A percentile compares a stretch with the other conserved stretches of the same genome.
Evolutionary conservation across 805 yeast species (phyloP).

Genomic region (Zygoascus bituminiphila): DNA sequence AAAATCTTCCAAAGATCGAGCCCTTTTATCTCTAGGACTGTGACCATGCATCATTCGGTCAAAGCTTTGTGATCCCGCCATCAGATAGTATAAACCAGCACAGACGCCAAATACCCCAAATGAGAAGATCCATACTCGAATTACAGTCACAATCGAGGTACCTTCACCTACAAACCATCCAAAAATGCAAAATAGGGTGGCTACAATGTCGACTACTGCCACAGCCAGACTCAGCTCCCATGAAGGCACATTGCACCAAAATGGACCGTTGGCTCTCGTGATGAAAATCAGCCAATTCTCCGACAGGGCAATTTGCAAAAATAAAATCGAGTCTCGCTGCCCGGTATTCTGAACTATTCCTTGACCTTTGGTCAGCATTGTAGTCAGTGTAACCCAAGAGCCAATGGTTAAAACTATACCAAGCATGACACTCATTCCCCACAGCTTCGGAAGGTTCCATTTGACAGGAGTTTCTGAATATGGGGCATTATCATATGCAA

Average conservation of each 20-base stretch:
- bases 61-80: slow-evolving; percentile 50
- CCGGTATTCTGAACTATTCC: slow-evolving; percentile 89
- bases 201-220: slow-evolving; percentile 78
- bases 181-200: slow-evolving; percentile 86
- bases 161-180: slow-evolving; percentile 98
- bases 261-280: slow-evolving; percentile 96
- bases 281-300: slow-evolving; percentile 97
- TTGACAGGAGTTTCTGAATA: slow-evolving; percentile 87
- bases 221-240: slow-evolving; percentile 97
- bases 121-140: slow-evolving; percentile 91
- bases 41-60: slow-evolving; percentile 53
- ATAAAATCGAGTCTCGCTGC: slow-evolving; percentile 84
- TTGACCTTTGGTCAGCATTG: slow-evolving; percentile 76
- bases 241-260: slow-evolving; percentile 95
- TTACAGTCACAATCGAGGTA: slow-evolving; percentile 92
- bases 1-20: slow-evolving; percentile 50
- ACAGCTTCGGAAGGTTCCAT: slow-evolving; percentile 91
- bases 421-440: slow-evolving; percentile 72
- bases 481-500: slow-evolving; percentile 91
- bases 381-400: slow-evolving; percentile 91
- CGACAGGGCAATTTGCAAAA: slow-evolving; percentile 89
- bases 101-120: slow-evolving; percentile 94
- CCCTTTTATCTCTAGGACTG: not conserved
- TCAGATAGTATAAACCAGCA: slow-evolving; percentile 94
- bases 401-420: slow-evolving; percentile 64